Conservation (phyloP, 2,329 filamentous ascomycete genomes). For the Exophiala aquamarina region DNA sequence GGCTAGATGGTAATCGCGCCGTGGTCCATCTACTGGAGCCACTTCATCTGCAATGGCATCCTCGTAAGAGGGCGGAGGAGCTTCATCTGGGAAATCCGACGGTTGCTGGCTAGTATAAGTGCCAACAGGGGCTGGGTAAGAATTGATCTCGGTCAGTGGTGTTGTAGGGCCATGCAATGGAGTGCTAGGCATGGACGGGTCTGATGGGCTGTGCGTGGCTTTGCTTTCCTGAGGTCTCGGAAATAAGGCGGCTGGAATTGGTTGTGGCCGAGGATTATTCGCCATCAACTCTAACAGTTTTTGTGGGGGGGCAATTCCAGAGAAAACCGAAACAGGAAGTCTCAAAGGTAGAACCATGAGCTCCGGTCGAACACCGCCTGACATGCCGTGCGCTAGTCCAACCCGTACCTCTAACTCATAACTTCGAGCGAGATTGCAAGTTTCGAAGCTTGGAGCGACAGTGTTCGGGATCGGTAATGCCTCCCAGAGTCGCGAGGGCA, state of each 20-base stretch:
- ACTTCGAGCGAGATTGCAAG: conserved; percentile 79
- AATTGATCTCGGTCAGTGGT: conserved; percentile 11
- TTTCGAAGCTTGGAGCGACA: conserved; percentile 80
- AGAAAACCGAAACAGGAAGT: conserved; percentile 79
- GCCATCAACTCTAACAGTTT: conserved; percentile 61
- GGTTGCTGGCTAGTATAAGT: conserved; percentile 7
- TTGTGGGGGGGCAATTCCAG: conserved; percentile 78
- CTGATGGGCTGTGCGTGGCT: conserved; percentile 1
- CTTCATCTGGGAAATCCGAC: conserved; percentile 57
- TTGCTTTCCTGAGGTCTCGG: conserved; percentile 9
- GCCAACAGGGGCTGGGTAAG: conserved; percentile 15
- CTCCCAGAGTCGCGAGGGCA: conserved; percentile 68
- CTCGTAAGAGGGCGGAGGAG: conserved; percentile 85
- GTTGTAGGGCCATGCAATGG: conserved; percentile 11
- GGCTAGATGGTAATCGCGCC: conserved; percentile 50
- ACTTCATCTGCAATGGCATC: conserved; percentile 82
- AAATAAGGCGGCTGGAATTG: conserved; percentile 17
- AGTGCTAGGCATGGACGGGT: conserved; percentile 7
- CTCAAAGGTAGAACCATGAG: conserved; percentile 75
- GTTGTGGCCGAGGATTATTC: conserved; percentile 30
- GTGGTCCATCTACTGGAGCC: conserved; percentile 69
- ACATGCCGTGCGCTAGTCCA: conserved; percentile 71
- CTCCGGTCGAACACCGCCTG: conserved; percentile 60
- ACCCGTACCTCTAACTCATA: conserved; percentile 85
- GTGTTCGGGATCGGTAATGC: conserved; percentile 74